Percentiles rank a stretch among this genome's conserved stretches.
phyloP scores from a whole-genome alignment of 1,284 basidiomycete genomes.

The Trametes polyzona region DNA sequence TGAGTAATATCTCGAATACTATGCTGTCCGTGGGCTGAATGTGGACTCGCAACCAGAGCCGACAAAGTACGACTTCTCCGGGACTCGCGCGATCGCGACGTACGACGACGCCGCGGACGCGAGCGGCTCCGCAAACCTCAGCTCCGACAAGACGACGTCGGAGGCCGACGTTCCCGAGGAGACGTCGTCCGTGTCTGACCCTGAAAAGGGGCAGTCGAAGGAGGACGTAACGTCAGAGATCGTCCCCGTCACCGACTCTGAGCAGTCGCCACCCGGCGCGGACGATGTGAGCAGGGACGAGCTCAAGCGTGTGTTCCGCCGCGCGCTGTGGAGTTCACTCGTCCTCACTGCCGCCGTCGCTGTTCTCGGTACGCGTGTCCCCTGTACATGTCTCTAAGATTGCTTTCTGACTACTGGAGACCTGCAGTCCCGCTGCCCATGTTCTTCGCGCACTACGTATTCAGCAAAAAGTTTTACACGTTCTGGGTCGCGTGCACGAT shows the following conservation, averaged over 20 bases:
- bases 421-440: conserved; percentile 51
- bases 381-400: neutral
- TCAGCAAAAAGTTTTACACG: conserved; percentile 51
- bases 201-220: conserved; percentile 9
- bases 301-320: conserved; percentile 43
- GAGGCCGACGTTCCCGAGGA: too few relatives aligned
- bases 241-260: neutral
- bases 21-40: neutral
- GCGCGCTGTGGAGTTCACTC: conserved; percentile 46
- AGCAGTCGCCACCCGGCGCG: too few relatives aligned
- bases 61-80: conserved; percentile 51
- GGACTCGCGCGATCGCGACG: conserved; percentile 46
- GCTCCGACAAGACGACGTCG: neutral
- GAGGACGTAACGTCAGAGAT: neutral
- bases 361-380: conserved; percentile 41
- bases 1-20: conserved; percentile 27
- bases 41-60: conserved; percentile 37
- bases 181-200: neutral
- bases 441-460: conserved; percentile 57
- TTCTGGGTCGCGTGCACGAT: conserved; percentile 56
- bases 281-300: conserved; percentile 22
- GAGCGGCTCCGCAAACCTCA: neutral
- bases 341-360: conserved; percentile 44
- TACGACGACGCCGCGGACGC: conserved; percentile 30
- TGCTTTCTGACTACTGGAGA: neutral